Conservation (phyloP, 805 yeast species). For the Kazachstania viticola region DNA sequence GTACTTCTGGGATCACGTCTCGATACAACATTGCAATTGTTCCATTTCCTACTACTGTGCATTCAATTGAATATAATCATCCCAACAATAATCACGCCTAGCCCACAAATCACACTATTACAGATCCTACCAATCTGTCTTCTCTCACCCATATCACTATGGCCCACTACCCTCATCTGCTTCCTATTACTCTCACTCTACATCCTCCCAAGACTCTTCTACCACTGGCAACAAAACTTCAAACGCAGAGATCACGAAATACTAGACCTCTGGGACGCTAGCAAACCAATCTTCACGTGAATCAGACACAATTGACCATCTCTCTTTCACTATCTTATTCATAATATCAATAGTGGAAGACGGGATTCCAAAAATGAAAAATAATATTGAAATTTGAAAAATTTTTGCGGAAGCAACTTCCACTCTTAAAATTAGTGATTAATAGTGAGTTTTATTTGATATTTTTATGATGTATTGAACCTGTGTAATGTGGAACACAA, state of each 20-base stretch:
- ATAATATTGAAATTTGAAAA: no score
- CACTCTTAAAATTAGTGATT: no score
- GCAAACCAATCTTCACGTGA: slow-evolving; percentile 9
- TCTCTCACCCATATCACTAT: slow-evolving; percentile 4
- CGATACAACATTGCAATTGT: slow-evolving; percentile 60
- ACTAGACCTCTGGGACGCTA: slow-evolving; percentile 13
- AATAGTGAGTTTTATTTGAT: no score
- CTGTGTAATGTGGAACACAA: no score
- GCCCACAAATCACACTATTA: no score
- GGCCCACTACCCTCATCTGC: slow-evolving; percentile 7
- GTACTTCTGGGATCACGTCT: slow-evolving; percentile 87
- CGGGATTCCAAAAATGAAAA: no score
- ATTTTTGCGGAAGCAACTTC: no score
- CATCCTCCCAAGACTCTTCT: slow-evolving; percentile 19
- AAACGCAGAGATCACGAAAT: slow-evolving; percentile 9
- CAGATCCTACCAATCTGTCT: slow-evolving; percentile 1
- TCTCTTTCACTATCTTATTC: no score
- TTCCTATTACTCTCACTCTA: slow-evolving; percentile 12
- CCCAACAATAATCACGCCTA: no score
- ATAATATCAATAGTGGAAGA: no score
- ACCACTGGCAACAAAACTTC: slow-evolving; percentile 23
- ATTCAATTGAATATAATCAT: slow-evolving; percentile 23
- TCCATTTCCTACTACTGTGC: slow-evolving; percentile 58
- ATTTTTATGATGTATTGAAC: no score
- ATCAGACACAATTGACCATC: no score